Evolutionary conservation across 2,329 filamentous ascomycete species (phyloP), one percentile per base, ranked within the genome.

Genomic region (Sphaerulina musiva): DNA sequence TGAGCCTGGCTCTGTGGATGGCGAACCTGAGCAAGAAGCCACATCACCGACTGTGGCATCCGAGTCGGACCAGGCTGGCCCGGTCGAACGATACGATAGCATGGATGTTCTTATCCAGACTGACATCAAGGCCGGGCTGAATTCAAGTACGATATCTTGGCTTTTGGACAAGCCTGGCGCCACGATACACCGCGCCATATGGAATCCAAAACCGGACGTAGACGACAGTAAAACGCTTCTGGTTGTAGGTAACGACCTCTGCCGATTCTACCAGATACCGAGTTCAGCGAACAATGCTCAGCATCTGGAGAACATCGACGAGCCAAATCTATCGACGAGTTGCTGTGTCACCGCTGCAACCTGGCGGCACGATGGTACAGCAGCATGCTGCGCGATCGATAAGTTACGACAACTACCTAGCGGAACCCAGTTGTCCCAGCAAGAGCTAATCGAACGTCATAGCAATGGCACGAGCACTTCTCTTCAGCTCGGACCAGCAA

Each of bases 291-390:
- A 62, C 14, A 61, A 64, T 26, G 56, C 58, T 43, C 54, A 55
- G 20, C 55, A 62, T 53, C 48, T 63, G 39, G 54, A 51, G 32
- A 60, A 62, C 14, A 48, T 63, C 36, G 68, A 70, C 48, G 63
- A 64, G 17, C 59, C 63, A 14, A 52, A 59, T 26, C 45, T 70
- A 45, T 59, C 61, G 8, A 46, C 58, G 3, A 59, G 64, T 31
- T 62, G 63, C 7, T 55, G 60, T 14, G 62, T 70, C 12, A 70
- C 67, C 7, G 68, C 68, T 26, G 56, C 58, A 7, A 60, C 66
- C n/a, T 71, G 69, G 69, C 67, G 67, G 56, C 68, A 68, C 5
- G 61, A 63, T 26, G 69, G 67, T 4, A 59, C 62, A 23, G 64
- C 62, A 38, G 63, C 62, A 11, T 62, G 62, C 2, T 69, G 62